phyloP scores from a whole-genome alignment of 208 protist species.

The Angomonas ambiguus region DNA sequence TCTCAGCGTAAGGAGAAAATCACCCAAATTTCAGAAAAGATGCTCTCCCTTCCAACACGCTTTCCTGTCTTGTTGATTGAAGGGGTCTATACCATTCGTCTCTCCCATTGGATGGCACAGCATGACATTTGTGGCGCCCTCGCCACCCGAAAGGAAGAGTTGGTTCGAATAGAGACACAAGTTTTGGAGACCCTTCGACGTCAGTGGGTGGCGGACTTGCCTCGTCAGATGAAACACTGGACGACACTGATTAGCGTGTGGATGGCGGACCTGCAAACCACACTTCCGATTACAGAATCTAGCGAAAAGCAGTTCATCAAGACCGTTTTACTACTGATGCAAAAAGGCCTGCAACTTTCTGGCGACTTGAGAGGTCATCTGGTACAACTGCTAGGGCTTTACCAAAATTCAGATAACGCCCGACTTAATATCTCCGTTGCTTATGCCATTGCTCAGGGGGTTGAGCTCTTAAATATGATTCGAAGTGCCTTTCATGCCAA shows the following conservation, averaged over 20 bases:
- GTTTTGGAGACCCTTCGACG: not conserved
- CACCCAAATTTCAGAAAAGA: not conserved
- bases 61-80: not conserved
- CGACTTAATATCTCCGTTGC: constrained; percentile 54
- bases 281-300: constrained; percentile 21
- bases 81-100: not conserved
- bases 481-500: constrained; percentile 77
- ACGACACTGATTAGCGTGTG: constrained; percentile 12
- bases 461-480: constrained; percentile 90
- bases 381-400: constrained; percentile 61
- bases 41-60: not conserved
- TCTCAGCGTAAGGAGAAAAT: not conserved
- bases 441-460: constrained; percentile 51
- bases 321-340: constrained; percentile 37
- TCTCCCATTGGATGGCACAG: not conserved
- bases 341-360: constrained; percentile 59
- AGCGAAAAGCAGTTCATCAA: constrained; percentile 35
- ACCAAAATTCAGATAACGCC: constrained; percentile 51
- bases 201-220: not conserved
- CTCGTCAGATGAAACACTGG: constrained; percentile 20
- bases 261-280: constrained; percentile 43
- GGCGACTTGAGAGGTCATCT: constrained; percentile 55
- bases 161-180: not conserved
- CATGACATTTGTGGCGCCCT: not conserved
- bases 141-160: not conserved